Evolutionary conservation across 805 yeast genomes (phyloP).

Genomic region (Candida patagonica): DNA sequence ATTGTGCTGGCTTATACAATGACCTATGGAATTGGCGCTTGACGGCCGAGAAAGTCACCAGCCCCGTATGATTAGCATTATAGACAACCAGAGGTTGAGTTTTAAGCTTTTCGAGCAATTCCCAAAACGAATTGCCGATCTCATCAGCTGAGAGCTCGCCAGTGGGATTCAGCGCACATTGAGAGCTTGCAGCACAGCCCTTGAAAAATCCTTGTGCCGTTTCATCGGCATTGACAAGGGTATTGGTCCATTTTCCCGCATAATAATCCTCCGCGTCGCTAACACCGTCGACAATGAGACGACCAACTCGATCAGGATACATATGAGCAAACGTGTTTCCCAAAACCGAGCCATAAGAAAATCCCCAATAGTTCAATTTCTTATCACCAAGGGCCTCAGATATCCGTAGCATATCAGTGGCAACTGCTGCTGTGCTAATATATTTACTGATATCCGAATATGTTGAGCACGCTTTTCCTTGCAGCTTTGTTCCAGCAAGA

Average conservation of each 20-base stretch:
- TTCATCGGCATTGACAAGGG: conserved; percentile 15
- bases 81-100: too few relatives aligned
- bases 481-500: conserved; percentile 9
- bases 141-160: too few relatives aligned
- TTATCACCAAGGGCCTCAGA: conserved; percentile 20
- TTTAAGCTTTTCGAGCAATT: neutral
- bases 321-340: too few relatives aligned
- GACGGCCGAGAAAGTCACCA: too few relatives aligned
- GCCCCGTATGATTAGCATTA: too few relatives aligned
- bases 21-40: too few relatives aligned
- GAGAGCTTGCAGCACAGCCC: conserved; percentile 8
- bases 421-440: conserved; percentile 18
- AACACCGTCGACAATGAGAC: too few relatives aligned
- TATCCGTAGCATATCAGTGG: conserved; percentile 18
- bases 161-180: conserved; percentile 5
- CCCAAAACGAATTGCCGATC: conserved; percentile 3
- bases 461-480: conserved; percentile 12
- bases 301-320: too few relatives aligned
- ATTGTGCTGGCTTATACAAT: too few relatives aligned
- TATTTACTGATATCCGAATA: conserved; percentile 10
- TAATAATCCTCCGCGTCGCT: conserved; percentile 15
- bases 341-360: too few relatives aligned
- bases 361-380: too few relatives aligned
- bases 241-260: conserved; percentile 14
- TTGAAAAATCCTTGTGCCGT: conserved; percentile 10